Percentiles rank a stretch among this genome's conserved stretches.
phyloP scores from a whole-genome alignment of 2,329 filamentous ascomycete genomes.

The Penicillium sp. region DNA sequence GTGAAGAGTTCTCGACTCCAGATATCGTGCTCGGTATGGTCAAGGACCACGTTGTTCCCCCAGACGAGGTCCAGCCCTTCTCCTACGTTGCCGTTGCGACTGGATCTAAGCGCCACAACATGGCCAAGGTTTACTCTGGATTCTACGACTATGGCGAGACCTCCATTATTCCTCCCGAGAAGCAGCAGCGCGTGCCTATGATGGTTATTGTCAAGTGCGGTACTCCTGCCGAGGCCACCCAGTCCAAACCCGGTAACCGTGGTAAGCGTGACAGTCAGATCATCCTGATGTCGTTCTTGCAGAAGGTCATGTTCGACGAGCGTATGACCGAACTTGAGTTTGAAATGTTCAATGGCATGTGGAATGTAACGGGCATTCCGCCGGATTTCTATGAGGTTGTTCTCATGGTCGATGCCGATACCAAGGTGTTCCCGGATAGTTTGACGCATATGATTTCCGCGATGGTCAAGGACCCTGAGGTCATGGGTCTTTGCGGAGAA shows the following conservation, averaged over 20 bases:
- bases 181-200: constrained; percentile 97
- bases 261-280: constrained; percentile 99
- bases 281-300: constrained; percentile 97
- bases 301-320: constrained; percentile 99
- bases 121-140: constrained; percentile 97
- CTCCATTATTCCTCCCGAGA: constrained; percentile 77
- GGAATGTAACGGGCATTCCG: constrained; percentile 97
- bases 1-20: constrained; percentile 82
- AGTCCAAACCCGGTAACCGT: constrained; percentile 90
- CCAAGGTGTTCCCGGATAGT: constrained; percentile 97
- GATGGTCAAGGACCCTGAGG: constrained; percentile 98
- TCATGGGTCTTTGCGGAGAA: constrained; percentile 98
- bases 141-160: constrained; percentile 94
- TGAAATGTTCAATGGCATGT: constrained; percentile 99
- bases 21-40: constrained; percentile 92
- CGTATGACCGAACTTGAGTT: constrained; percentile 99
- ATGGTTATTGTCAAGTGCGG: constrained; percentile 95
- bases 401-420: constrained; percentile 99
- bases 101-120: constrained; percentile 97
- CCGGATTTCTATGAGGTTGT: constrained; percentile 98
- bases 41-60: constrained; percentile 80
- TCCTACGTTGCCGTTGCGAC: constrained; percentile 97
- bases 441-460: constrained; percentile 98
- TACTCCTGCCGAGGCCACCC: constrained; percentile 79
- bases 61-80: constrained; percentile 82